These are phyloP conservation scores for Penicillium brevicompactum DNA, from an alignment of 2,329 filamentous ascomycete species.

Conservation along the genomic window DNA sequence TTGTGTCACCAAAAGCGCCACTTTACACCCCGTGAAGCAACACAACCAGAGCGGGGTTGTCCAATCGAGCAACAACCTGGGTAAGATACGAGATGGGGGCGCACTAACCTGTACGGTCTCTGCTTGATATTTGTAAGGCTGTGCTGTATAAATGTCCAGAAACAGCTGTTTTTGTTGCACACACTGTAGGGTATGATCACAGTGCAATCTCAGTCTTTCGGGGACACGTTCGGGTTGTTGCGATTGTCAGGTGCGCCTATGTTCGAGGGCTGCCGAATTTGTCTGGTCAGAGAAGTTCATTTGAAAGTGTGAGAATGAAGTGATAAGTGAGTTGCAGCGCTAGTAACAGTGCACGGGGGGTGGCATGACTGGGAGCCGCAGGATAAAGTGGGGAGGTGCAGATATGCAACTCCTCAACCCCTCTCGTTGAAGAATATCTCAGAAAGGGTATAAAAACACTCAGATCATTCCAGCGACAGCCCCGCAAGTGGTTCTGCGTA, in stretches of 20 bases:
- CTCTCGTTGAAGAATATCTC: constrained; percentile 1
- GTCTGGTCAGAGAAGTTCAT: background rate
- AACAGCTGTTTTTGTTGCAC: constrained; percentile 22
- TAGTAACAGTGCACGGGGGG: background rate
- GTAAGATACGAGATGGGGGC: background rate
- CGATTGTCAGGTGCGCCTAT: constrained; percentile 14
- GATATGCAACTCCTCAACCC: constrained; percentile 6
- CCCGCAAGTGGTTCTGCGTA: background rate
- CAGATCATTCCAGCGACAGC: background rate
- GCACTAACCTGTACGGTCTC: constrained; percentile 14
- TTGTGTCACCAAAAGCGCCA: constrained; percentile 6
- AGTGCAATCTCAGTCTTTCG: constrained; percentile 9
- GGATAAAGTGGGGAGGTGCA: constrained; percentile 3
- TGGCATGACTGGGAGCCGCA: background rate
- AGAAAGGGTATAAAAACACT: background rate
- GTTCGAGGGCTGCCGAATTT: constrained; percentile 10
- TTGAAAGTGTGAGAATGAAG: background rate
- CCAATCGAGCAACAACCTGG: background rate
- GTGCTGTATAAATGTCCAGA: constrained; percentile 12
- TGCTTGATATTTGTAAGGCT: background rate
- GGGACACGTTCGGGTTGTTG: constrained; percentile 2
- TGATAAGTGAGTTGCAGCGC: background rate
- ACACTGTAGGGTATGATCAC: constrained; percentile 3
- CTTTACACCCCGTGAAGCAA: constrained; percentile 9
- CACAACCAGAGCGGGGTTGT: constrained; percentile 8